Percentiles rank a stretch among this genome's conserved stretches.
Conservation (phyloP, 805 yeast species). For the Saturnispora gosingensis region DNA sequence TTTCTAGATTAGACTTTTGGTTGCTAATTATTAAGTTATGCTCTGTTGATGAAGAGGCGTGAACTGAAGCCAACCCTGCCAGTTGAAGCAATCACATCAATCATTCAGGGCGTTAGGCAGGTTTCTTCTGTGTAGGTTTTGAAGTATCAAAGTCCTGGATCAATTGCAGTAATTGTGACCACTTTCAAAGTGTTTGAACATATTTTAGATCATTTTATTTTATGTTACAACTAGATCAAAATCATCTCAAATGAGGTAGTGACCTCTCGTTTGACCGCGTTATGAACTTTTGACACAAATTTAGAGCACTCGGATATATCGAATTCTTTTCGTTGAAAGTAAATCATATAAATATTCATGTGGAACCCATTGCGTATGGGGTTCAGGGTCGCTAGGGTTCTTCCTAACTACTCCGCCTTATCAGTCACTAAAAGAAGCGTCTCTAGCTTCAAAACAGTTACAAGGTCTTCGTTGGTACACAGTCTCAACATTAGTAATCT, state of each 20-base stretch:
- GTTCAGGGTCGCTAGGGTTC: neutral
- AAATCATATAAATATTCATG: conserved; percentile 2
- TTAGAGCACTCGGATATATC: conserved; percentile 7
- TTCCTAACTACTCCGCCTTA: neutral
- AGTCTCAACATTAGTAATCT: conserved; percentile 1
- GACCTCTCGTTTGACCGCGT: neutral
- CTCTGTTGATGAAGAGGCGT: too few species aligned
- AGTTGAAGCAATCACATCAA: too few species aligned
- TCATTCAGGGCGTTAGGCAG: too few species aligned
- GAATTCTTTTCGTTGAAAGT: neutral
- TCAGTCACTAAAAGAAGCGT: neutral
- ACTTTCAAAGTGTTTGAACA: too few species aligned
- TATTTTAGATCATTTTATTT: too few species aligned
- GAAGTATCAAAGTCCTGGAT: too few species aligned
- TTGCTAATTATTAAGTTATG: neutral
- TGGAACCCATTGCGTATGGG: conserved; percentile 1
- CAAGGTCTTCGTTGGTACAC: neutral
- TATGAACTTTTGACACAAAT: neutral
- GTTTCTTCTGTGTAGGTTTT: too few species aligned
- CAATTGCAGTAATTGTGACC: neutral
- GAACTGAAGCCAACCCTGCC: too few species aligned
- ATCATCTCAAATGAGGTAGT: neutral
- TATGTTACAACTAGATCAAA: neutral
- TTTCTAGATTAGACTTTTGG: too few species aligned
- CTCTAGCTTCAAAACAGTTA: neutral